Base-by-base conservation (phyloP, 2,329 filamentous ascomycete genomes). In the Lecanicillium sp. region DNA sequence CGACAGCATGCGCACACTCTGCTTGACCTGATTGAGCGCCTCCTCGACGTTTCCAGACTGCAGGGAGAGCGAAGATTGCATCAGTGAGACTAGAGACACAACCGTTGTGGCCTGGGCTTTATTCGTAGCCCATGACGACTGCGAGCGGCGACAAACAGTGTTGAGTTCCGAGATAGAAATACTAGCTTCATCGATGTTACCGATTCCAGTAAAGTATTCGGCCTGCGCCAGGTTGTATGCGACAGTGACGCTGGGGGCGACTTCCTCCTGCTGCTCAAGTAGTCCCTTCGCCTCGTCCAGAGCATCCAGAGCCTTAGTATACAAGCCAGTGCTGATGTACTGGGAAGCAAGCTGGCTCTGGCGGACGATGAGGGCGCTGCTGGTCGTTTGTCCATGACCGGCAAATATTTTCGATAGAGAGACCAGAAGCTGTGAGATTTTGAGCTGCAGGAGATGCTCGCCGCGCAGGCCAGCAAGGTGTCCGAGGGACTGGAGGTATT, bases 161-260 rank as follows among this genome's bases (percentile, higher is more conserved):
- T 71, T 70, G 29, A 72, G n/a, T 23, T 41, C 15, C 3, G 37
- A 50, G 3, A 45, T 29, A 30, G 33, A 48, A 17, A 66, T 65
- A 58, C 60, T 72, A 61, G 79, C 84, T 64, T 85, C 81, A 9
- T 82, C 74, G 14, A 78, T 67, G 42, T 82, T 80, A 9, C 84
- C 85, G 11, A 83, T 76, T 2, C 78, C 77, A 15, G 90, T 69
- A 23, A 84, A 72, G 61, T 90, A 89, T 61, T 95, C 87, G 1
- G 86, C 83, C 52, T 83, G 81, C 0, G 82, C 79, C 6, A 95
- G 67, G 54, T 90, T 78, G 14, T 66, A 65, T 9, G 71, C 72
- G 17, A 72, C 54, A 5, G 70, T 63, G 15, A 73, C 68, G 11
- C 61, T 61, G 2, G 69, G 65, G 3, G 65, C 42, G 4, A 62